Evolutionary conservation across 306 rosid species (phyloP), one percentile per base, ranked within the genome.

Genomic region (Vigna angularis): DNA sequence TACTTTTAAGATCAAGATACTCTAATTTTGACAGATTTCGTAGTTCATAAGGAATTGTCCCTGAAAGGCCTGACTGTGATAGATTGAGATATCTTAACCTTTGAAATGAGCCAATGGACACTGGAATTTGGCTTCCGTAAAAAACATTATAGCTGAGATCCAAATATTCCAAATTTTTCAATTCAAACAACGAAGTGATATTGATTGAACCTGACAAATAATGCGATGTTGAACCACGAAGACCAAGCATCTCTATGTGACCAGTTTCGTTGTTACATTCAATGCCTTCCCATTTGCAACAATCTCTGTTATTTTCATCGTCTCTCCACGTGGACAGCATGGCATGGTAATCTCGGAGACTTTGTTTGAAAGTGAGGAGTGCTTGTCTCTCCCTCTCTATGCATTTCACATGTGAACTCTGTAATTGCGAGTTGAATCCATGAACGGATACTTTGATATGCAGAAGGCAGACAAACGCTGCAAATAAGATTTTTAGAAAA

Each of bases 31-130:
- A 8, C 9, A 55, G 61, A 5, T 55, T 55, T 24, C 61, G 30
- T 9, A 18, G 61, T 9, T 55, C 11, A 9, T 28, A 20, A 18
- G 61, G 66, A 5, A 79, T 72, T 1, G 1, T 51, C 48, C 68
- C 74, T 4, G 65, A 17, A 0, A 0, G 1, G 0, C 36, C 0
- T 7, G 11, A 3, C 2, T 0, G 0, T 44, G 75, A 80, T 3
- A 80, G 75, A 36, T 80, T 55, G 24, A 80, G 79, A 66, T 65
- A 73, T n/a, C 52, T 52, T 20, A 73, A 65, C 4, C 50, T 74
- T 3, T 9, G 16, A 15, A 81, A 74, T 0, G 24, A 58, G 24
- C 22, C 66, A 0, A 74, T 30, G 7, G 0, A 7, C 28, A 36
- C 2, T 7, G 76, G 48, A 36, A 81, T 81, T 0, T 2, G 9